A percentile compares a stretch with the other conserved stretches of the same genome.
Evolutionary conservation across 352 stramenopile genomes (phyloP).

Genomic region (Phytophthora gonapodyides): DNA sequence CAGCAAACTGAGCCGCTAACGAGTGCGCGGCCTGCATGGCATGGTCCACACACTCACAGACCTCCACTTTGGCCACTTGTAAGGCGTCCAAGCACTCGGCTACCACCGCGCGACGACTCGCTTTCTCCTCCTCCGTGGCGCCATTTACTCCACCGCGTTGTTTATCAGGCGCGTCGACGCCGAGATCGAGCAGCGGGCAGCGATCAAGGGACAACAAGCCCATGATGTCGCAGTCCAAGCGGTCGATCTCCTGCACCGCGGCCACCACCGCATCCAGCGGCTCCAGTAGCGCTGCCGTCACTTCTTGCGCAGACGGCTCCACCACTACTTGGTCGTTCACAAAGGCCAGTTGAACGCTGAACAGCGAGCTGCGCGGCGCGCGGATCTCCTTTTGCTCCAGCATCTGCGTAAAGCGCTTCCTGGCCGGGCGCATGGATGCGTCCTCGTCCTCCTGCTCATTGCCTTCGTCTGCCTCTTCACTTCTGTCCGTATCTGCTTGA

Average conservation of each 20-base stretch:
- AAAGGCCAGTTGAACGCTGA: constrained; percentile 78
- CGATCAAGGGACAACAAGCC: constrained; percentile 82
- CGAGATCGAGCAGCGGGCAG: constrained; percentile 59
- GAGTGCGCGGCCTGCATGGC: constrained; percentile 72
- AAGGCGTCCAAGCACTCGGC: constrained; percentile 55
- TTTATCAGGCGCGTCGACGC: constrained; percentile 25
- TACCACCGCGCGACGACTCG: constrained; percentile 40
- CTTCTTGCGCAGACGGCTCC: constrained; percentile 69
- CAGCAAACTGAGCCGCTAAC: constrained; percentile 71
- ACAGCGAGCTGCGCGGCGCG: constrained; percentile 70
- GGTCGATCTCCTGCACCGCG: constrained; percentile 80
- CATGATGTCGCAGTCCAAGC: constrained; percentile 92
- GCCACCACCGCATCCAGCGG: constrained; percentile 79
- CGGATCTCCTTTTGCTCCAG: constrained; percentile 36
- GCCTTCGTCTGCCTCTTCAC: background rate
- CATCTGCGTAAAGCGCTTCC: constrained; percentile 9
- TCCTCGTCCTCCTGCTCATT: constrained; percentile 19
- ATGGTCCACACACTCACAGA: constrained; percentile 55
- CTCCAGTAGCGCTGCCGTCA: constrained; percentile 76
- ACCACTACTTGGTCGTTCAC: constrained; percentile 57
- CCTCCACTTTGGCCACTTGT: constrained; percentile 49
- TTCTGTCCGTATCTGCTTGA: constrained; percentile 3
- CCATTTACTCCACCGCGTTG: background rate
- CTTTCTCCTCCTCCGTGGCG: constrained; percentile 8
- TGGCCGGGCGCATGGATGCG: background rate